Conservation (phyloP, 352 stramenopile genomes). For the Saprolegnia parasitica region DNA sequence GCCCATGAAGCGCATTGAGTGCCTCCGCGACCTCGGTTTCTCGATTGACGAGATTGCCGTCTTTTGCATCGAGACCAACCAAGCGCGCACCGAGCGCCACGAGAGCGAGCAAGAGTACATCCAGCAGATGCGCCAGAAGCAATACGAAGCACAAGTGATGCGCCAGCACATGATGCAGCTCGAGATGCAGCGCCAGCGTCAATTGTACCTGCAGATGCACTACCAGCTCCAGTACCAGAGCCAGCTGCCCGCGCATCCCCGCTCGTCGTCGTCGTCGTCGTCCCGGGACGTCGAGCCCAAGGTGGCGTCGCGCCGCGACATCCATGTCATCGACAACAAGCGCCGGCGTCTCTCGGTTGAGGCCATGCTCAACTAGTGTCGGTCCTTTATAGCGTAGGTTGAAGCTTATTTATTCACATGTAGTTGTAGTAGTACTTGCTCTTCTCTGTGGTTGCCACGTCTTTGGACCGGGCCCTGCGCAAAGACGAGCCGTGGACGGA, state of each 20-base stretch:
- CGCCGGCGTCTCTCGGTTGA: constrained; percentile 26
- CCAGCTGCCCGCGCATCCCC: neutral
- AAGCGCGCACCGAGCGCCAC: constrained; percentile 25
- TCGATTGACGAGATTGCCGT: constrained; percentile 97
- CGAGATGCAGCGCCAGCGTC: constrained; percentile 25
- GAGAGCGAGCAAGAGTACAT: constrained; percentile 28
- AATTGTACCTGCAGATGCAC: constrained; percentile 25
- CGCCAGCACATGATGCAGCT: constrained; percentile 72
- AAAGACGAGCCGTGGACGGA: too few species aligned
- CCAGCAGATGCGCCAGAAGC: constrained; percentile 70
- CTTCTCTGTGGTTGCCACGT: neutral
- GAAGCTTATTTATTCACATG: constrained; percentile 25
- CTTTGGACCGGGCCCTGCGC: too few species aligned
- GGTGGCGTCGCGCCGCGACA: neutral
- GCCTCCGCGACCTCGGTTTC: constrained; percentile 68
- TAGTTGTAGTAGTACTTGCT: neutral
- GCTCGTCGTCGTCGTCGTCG: neutral
- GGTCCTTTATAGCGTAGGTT: neutral
- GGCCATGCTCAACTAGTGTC: constrained; percentile 23
- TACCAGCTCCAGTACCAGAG: constrained; percentile 25
- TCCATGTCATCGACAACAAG: constrained; percentile 26
- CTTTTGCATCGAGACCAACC: constrained; percentile 93
- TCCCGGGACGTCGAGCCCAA: neutral
- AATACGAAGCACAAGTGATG: constrained; percentile 99
- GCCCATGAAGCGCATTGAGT: constrained; percentile 96